Base-by-base conservation (phyloP, 768 basidiomycete species). In the Sarcodon sp. region DNA sequence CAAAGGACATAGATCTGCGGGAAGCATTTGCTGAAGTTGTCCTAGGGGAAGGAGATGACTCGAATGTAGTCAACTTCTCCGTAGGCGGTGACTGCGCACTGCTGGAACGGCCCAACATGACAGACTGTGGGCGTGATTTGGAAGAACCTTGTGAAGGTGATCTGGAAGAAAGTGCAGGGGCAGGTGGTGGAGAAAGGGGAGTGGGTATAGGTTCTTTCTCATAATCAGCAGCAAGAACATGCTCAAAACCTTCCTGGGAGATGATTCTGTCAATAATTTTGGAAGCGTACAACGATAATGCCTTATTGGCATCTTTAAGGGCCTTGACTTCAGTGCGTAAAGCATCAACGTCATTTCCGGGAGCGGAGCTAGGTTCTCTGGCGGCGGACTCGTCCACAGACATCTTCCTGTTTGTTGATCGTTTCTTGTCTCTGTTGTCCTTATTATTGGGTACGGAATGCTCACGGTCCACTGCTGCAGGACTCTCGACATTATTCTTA, bases 241-340 rank as follows among this genome's bases (percentile, higher is more conserved):
- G 90, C 64, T 98, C 94, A 66, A 94, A 97, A 18, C 92, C 92
- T 64, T 96, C 93, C 63, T 93, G 86, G 1, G 86, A 77, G 56
- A 97, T 94, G 60, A 98, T 96, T 41, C 93, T 80, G 68, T 98
- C 94, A 58, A 98, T 87, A 55, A 98, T 98, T 72, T 97, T 98
- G 43, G 89, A 91, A 4, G 93, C 91, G 59, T 98, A 98, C 36
- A 97, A 66, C 13, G 90, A 90, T 10, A 98, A 69, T 1, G 93
- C 93, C 63, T 94, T 94, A 70, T 96, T 97, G 39, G 90, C 90
- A 61, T 96, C 93, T 61, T 85, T 87, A 64, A 98, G 77, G 32
- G 80, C 82, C 64, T 94, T 94, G 61, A 96, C 83, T 64, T 98
- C 94, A 9, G 68, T 75, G 34, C 83, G 75, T 47, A 98, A 65